Evolutionary conservation across 371 early-diverging fungal species (phyloP), one percentile per base, ranked within the genome.

Genomic region (Umbelopsis sp.): DNA sequence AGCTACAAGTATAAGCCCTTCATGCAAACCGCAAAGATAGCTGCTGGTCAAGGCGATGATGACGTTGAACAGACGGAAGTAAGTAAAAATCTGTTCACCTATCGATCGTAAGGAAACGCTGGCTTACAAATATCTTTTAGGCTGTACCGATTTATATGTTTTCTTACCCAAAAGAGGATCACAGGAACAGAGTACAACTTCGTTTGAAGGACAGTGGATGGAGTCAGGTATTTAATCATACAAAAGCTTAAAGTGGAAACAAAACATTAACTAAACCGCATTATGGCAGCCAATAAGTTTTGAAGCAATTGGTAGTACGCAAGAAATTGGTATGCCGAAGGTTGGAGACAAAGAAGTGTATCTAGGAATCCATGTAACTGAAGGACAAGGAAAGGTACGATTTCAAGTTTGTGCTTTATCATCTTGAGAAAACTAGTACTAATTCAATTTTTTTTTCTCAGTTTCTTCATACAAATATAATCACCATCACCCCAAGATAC

Each of bases 401-500:
- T 1, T 4, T 41, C 10, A 7, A 41, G 41, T 41, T 10, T 41
- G 0, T 41, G 2, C 12, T 4, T 41, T 7, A 5, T 7, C 12
- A 41, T 41, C 7, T 10, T 41, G 7, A 45, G 62, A 18, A 4
- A 14, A 24, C 8, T 4, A 29, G 1, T 18, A n/a, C 45, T 50
- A 16, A 38, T 12, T 44, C n/a, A 63, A 7, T 52, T 68, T 20
- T 45, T 22, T 22, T 22, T 22, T 22, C 22, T 12, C 53, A 86
- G 84, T 87, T 85, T 65, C 78, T 80, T 53, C 64, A 89, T 48
- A 86, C 87, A 14, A 94, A 93, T 67, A 79, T 96, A 9, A 89
- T 96, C 11, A 89, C 92, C 0, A 85, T 96, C 37, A 72, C 94
- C 0, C 92, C 97, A 18, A 87, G 98, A 4, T 97, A 89, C 74